Conservation (phyloP, 2,329 filamentous ascomycete species). For the Xylariaceae sp. region DNA sequence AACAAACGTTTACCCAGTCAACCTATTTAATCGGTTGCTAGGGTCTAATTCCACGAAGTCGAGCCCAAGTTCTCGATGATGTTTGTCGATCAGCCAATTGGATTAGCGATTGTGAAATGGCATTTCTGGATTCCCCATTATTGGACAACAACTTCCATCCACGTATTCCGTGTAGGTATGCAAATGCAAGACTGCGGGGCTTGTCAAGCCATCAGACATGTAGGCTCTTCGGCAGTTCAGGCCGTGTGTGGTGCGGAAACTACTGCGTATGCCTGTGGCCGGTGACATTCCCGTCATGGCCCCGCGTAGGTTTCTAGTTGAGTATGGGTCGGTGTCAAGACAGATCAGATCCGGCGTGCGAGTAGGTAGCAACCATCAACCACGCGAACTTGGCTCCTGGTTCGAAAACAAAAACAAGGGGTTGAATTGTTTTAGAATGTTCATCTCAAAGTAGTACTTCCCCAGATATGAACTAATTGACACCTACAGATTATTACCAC, state of each 20-base stretch:
- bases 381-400: neutral
- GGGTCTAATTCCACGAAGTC: neutral
- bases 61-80: constrained; percentile 1
- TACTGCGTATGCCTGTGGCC: neutral
- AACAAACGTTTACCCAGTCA: neutral
- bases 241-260: neutral
- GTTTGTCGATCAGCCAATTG: constrained; percentile 5
- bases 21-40: neutral
- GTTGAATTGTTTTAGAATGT: neutral
- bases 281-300: too few species aligned
- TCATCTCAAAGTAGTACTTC: neutral
- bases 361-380: neutral
- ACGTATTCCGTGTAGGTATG: neutral
- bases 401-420: neutral
- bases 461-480: neutral
- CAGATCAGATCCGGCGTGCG: neutral
- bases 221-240: neutral
- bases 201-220: constrained; percentile 7
- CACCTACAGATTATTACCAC: neutral
- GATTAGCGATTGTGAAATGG: neutral
- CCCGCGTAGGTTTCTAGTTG: too few species aligned
- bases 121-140: neutral
- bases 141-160: constrained; percentile 7
- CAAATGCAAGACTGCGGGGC: constrained; percentile 11
- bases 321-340: neutral